Conservation (phyloP, 768 basidiomycete species). For the Trametes maxima region DNA sequence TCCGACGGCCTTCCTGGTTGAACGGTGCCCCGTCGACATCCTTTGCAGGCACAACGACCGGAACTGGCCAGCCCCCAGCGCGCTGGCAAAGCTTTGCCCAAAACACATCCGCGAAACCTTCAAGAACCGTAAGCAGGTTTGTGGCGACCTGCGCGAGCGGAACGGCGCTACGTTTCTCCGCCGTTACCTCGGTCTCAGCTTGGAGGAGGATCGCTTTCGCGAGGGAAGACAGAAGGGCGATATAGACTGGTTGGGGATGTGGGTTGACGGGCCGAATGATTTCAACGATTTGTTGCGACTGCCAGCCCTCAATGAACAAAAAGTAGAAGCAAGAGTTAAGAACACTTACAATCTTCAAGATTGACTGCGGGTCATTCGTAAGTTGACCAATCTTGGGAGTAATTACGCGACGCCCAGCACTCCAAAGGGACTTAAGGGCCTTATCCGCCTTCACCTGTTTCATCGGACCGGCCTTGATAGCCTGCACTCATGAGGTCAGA, state of each 20-base stretch:
- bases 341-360: conserved; percentile 62
- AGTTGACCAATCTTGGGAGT: conserved; percentile 88
- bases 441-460: conserved; percentile 62
- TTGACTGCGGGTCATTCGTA: conserved; percentile 66
- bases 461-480: conserved; percentile 67
- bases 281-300: conserved; percentile 48
- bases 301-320: conserved; percentile 24
- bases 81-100: conserved; percentile 86
- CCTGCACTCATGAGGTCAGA: conserved; percentile 37
- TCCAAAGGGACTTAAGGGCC: conserved; percentile 61
- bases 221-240: conserved; percentile 83
- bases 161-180: conserved; percentile 80
- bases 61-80: conserved; percentile 87
- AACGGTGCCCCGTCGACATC: conserved; percentile 55
- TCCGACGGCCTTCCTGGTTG: conserved; percentile 43
- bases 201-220: conserved; percentile 87
- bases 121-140: conserved; percentile 59
- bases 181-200: conserved; percentile 91
- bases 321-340: not conserved
- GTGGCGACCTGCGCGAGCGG: conserved; percentile 81
- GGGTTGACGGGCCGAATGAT: conserved; percentile 39
- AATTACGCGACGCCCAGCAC: conserved; percentile 70
- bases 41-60: conserved; percentile 54
- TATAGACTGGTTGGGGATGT: conserved; percentile 51
- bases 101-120: conserved; percentile 71